A percentile compares a stretch with the other conserved stretches of the same genome.
Conservation (phyloP, 208 protist species). For the Leishmania major region DNA sequence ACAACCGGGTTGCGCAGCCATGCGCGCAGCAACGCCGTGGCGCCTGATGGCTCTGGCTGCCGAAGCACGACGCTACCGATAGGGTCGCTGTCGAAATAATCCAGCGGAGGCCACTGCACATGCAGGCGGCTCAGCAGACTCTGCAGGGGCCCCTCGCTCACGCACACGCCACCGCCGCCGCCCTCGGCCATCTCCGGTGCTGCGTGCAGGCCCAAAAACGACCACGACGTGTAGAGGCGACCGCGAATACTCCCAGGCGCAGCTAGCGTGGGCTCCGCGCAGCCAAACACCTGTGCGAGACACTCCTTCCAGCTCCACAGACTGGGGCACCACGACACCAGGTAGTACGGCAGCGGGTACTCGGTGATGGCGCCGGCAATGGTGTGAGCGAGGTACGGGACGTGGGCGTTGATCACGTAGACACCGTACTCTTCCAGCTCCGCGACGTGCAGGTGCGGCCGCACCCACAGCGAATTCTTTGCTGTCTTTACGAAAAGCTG, state of each 20-base stretch:
- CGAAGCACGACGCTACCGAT: constrained; percentile 35
- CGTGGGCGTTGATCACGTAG: constrained; percentile 40
- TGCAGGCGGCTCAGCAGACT: constrained; percentile 24
- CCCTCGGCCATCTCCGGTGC: constrained; percentile 21
- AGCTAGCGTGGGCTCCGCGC: constrained; percentile 21
- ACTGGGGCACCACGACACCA: constrained; percentile 28
- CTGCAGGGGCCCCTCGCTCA: constrained; percentile 35
- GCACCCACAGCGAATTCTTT: constrained; percentile 22
- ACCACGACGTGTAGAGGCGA: constrained; percentile 23
- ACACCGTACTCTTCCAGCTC: constrained; percentile 38
- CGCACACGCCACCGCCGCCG: constrained; percentile 28
- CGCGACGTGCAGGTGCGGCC: constrained; percentile 30
- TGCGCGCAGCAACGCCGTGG: constrained; percentile 17
- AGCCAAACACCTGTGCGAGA: constrained; percentile 15
- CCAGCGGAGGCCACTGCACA: constrained; percentile 22
- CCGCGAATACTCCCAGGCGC: constrained; percentile 35
- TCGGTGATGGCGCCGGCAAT: constrained; percentile 6
- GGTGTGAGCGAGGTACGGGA: constrained; percentile 17
- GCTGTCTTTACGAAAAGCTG: constrained; percentile 24
- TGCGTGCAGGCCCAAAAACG: constrained; percentile 24
- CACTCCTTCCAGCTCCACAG: constrained; percentile 28
- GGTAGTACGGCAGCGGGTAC: constrained; percentile 30
- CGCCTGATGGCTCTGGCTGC: neutral
- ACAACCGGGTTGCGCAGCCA: constrained; percentile 28
- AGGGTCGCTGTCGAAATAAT: constrained; percentile 28